Conservation (phyloP, 2,329 filamentous ascomycete genomes). For the Aspergillus pseudonomiae region DNA sequence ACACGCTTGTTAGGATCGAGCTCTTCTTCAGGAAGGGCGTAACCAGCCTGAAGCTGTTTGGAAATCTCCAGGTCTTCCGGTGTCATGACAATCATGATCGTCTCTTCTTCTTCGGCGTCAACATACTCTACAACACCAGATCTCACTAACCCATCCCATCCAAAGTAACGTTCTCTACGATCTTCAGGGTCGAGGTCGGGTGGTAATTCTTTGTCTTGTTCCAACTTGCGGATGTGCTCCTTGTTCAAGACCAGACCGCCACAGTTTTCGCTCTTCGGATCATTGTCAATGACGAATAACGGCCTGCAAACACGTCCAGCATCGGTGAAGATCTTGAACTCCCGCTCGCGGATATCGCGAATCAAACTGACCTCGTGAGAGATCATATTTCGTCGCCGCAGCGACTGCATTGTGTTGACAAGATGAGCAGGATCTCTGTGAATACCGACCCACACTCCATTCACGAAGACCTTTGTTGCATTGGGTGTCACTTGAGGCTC, state of each 20-base stretch:
- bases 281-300: constrained; percentile 89
- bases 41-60: constrained; percentile 68
- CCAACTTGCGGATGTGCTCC: constrained; percentile 76
- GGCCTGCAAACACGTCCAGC: constrained; percentile 93
- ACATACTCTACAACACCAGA: constrained; percentile 92
- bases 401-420: constrained; percentile 74
- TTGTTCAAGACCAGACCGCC: constrained; percentile 82
- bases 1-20: constrained; percentile 82
- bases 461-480: constrained; percentile 97
- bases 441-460: constrained; percentile 96
- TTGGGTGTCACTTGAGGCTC: constrained; percentile 82
- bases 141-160: constrained; percentile 84
- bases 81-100: constrained; percentile 98
- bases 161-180: constrained; percentile 66
- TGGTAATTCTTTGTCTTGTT: constrained; percentile 69
- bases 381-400: constrained; percentile 79
- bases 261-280: constrained; percentile 71
- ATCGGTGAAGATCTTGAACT: constrained; percentile 98
- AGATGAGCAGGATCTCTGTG: constrained; percentile 86
- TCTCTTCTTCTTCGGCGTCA: constrained; percentile 97
- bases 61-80: constrained; percentile 89
- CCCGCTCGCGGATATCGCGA: constrained; percentile 92
- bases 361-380: constrained; percentile 93
- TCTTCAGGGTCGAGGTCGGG: constrained; percentile 63
- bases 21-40: constrained; percentile 63